Evolutionary conservation across 78 protist species (phyloP).

Genomic region (Parvularia atlantis): DNA sequence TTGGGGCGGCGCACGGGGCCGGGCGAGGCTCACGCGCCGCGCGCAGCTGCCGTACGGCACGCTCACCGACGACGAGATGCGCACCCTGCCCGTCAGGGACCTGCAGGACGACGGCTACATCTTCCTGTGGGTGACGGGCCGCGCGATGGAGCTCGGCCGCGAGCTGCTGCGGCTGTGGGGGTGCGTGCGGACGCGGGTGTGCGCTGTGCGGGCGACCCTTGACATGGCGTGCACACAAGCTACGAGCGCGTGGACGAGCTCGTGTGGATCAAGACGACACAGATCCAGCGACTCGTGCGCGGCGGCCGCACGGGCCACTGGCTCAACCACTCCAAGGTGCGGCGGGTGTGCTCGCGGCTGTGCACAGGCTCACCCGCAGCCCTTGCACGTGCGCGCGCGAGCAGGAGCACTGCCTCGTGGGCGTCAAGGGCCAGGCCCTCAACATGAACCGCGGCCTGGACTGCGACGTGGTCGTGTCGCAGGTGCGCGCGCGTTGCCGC

Average conservation of each 20-base stretch:
- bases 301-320: constrained; percentile 50
- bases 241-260: constrained; percentile 18
- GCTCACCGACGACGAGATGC: constrained; percentile 24
- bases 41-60: constrained; percentile 22
- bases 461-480: constrained; percentile 27
- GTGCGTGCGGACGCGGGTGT: background rate
- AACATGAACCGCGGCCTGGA: background rate
- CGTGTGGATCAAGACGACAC: constrained; percentile 39
- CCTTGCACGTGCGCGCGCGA: background rate
- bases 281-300: constrained; percentile 29
- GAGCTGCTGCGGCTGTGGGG: constrained; percentile 35
- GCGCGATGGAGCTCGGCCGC: constrained; percentile 35
- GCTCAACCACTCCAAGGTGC: constrained; percentile 49
- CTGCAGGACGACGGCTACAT: constrained; percentile 18
- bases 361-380: background rate
- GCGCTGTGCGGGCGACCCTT: no score
- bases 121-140: constrained; percentile 40
- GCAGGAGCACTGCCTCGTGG: constrained; percentile 29
- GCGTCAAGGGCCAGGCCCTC: constrained; percentile 12
- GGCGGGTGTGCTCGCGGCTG: constrained; percentile 13
- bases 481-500: constrained; percentile 8
- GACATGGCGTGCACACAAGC: no score
- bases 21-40: no score
- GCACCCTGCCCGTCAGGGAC: background rate
- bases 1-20: no score